These are phyloP conservation scores for Oenanthe javanica DNA, from an alignment of 140 eudicot genomes.

Conservation along the genomic window DNA sequence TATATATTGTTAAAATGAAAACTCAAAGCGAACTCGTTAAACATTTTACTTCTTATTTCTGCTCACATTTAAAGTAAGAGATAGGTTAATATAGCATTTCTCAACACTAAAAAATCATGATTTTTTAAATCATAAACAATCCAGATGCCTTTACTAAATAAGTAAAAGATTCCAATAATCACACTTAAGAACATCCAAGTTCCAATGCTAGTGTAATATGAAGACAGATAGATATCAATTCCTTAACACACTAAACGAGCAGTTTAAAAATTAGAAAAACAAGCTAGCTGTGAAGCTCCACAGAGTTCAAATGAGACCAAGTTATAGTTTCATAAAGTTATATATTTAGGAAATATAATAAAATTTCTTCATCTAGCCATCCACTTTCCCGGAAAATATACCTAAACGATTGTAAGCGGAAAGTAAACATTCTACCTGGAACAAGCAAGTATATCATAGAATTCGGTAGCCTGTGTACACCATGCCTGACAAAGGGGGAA, in stretches of 20 bases:
- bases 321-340: not conserved
- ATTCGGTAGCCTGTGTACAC: conserved; percentile 78
- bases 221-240: not conserved
- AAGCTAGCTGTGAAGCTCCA: not conserved
- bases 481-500: conserved; percentile 60
- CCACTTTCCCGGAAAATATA: not conserved
- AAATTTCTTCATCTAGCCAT: not conserved
- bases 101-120: not conserved
- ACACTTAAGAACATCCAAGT: not conserved
- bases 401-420: not conserved
- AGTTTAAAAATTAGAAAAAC: not conserved
- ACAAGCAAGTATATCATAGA: conserved; percentile 84
- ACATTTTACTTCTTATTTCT: not conserved
- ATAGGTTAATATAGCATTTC: not conserved
- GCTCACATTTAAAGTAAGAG: not conserved
- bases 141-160: not conserved
- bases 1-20: not conserved
- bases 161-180: not conserved
- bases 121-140: not conserved
- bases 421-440: conserved; percentile 54
- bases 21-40: not conserved
- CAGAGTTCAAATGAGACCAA: not conserved
- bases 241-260: not conserved
- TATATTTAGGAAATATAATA: too few relatives aligned
- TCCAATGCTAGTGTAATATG: not conserved